phyloP scores from a whole-genome alignment of 495 filamentous ascomycete species.

The Penicillium tannophilum region DNA sequence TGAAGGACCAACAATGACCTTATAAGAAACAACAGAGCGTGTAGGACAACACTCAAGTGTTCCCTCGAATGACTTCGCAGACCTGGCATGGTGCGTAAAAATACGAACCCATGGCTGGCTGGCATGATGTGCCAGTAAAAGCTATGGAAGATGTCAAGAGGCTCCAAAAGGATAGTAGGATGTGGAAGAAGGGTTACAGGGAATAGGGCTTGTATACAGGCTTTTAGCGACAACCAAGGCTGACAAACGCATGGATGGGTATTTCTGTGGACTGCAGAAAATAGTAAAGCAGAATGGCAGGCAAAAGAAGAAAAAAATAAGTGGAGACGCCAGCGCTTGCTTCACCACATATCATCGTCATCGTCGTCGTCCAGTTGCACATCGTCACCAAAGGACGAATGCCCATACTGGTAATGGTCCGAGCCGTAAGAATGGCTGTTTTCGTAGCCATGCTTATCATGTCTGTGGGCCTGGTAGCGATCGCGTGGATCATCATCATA shows the following conservation, averaged over 20 bases:
- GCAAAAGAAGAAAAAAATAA: slow-evolving; percentile 19
- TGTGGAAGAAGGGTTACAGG: slow-evolving; percentile 7
- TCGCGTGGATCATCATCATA: slow-evolving; percentile 56
- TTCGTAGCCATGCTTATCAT: slow-evolving; percentile 52
- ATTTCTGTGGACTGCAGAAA: slow-evolving; percentile 39
- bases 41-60: not conserved
- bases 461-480: slow-evolving; percentile 53
- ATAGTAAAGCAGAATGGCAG: slow-evolving; percentile 28
- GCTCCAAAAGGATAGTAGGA: not conserved
- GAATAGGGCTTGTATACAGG: slow-evolving; percentile 30
- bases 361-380: slow-evolving; percentile 52
- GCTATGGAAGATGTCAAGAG: not conserved
- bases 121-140: not conserved
- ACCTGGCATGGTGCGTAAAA: slow-evolving; percentile 21
- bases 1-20: not conserved
- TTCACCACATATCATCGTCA: slow-evolving; percentile 61
- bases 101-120: slow-evolving; percentile 10
- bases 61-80: slow-evolving; percentile 6
- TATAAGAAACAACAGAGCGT: slow-evolving; percentile 1
- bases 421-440: slow-evolving; percentile 47
- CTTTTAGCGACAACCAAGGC: slow-evolving; percentile 23
- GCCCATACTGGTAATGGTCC: slow-evolving; percentile 51
- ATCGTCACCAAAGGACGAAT: slow-evolving; percentile 54
- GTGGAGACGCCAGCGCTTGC: slow-evolving; percentile 23
- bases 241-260: slow-evolving; percentile 38